Percentiles rank a stretch among this genome's conserved stretches.
Evolutionary conservation across 495 filamentous ascomycete species (phyloP).

Genomic region (Neurospora hispaniola): DNA sequence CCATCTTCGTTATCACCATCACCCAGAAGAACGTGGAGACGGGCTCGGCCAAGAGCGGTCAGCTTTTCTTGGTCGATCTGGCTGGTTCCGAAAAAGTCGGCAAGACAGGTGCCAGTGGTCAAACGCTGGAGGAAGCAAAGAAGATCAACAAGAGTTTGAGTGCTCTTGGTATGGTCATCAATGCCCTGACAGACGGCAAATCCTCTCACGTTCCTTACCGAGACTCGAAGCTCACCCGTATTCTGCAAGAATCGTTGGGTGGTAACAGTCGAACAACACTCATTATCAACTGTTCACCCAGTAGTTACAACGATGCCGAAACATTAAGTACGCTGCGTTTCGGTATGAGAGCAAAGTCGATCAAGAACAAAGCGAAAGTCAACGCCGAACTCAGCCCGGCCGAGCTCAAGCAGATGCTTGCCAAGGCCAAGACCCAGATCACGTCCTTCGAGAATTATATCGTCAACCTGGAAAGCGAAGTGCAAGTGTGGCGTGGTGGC

Average conservation of each 20-base stretch:
- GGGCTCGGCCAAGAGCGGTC: slow-evolving; percentile 90
- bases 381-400: slow-evolving; percentile 93
- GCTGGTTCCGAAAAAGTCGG: slow-evolving; percentile 97
- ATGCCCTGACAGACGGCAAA: slow-evolving; percentile 93
- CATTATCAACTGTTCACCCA: slow-evolving; percentile 97
- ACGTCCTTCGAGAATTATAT: slow-evolving; percentile 83
- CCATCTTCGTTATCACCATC: slow-evolving; percentile 94
- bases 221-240: slow-evolving; percentile 96
- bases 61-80: slow-evolving; percentile 94
- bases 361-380: slow-evolving; percentile 99
- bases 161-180: slow-evolving; percentile 97
- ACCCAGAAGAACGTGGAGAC: slow-evolving; percentile 98
- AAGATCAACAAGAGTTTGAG: slow-evolving; percentile 99
- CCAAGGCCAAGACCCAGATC: slow-evolving; percentile 83
- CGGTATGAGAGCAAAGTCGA: slow-evolving; percentile 92
- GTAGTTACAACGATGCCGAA: slow-evolving; percentile 95
- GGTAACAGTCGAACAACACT: slow-evolving; percentile 95
- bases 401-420: slow-evolving; percentile 83
- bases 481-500: slow-evolving; percentile 76
- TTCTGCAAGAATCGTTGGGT: slow-evolving; percentile 90
- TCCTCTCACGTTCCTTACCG: slow-evolving; percentile 95
- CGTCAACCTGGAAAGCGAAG: slow-evolving; percentile 70
- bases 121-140: slow-evolving; percentile 96
- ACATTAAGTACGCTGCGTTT: slow-evolving; percentile 89
- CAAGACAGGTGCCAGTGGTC: slow-evolving; percentile 94